These are phyloP conservation scores for Mucor piriformis DNA, from an alignment of 371 early-diverging fungal genomes.

Conservation along the genomic window DNA sequence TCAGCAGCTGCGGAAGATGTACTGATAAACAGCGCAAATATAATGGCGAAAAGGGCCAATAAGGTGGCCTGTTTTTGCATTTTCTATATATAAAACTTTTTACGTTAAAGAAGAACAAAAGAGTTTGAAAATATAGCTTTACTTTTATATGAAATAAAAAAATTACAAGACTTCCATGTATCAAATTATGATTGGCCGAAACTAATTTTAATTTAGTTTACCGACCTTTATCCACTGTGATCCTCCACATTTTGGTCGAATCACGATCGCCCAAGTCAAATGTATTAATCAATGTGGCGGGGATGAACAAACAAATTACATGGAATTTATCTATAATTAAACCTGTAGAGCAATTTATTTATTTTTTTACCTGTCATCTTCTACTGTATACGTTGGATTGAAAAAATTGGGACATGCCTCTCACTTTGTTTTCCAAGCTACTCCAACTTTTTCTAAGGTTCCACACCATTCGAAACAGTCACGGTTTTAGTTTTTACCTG, in stretches of 20 bases:
- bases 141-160: conserved; percentile 18
- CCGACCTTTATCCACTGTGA: conserved; percentile 4
- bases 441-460: neutral
- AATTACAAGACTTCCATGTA: conserved; percentile 36
- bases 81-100: conserved; percentile 1
- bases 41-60: conserved; percentile 50
- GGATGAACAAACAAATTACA: neutral
- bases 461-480: neutral
- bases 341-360: neutral
- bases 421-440: neutral
- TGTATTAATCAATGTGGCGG: conserved; percentile 8
- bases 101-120: conserved; percentile 28
- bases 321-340: neutral
- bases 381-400: neutral
- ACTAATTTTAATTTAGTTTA: conserved; percentile 20
- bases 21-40: conserved; percentile 43
- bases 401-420: neutral
- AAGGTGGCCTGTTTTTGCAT: conserved; percentile 53
- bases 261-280: conserved; percentile 33
- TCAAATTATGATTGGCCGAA: conserved; percentile 43
- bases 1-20: conserved; percentile 38
- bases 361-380: neutral
- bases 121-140: conserved; percentile 2
- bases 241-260: conserved; percentile 17
- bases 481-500: neutral